Evolutionary conservation across 1,284 basidiomycete genomes (phyloP).

Genomic region (Melampsora americana): DNA sequence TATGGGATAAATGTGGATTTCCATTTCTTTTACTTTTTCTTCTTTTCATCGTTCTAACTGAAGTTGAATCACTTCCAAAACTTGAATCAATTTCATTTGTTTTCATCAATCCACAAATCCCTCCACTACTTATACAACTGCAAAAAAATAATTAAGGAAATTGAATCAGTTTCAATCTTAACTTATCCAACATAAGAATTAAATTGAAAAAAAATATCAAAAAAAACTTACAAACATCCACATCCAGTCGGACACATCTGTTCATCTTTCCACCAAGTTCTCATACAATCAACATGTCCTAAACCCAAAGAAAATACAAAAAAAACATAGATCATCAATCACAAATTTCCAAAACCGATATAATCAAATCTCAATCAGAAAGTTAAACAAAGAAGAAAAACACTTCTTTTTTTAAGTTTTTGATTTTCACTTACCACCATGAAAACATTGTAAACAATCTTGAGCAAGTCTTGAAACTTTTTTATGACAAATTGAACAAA

Average conservation of each 20-base stretch:
- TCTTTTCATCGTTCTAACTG: slow-evolving; percentile 4
- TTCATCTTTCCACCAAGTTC: slow-evolving; percentile 21
- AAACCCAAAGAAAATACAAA: neutral
- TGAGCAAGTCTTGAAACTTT: slow-evolving; percentile 16
- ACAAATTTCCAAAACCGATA: too few species aligned
- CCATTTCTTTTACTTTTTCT: neutral
- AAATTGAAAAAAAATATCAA: neutral
- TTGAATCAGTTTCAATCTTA: neutral
- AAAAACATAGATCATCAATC: too few species aligned
- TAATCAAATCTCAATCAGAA: too few species aligned
- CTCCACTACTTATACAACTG: neutral
- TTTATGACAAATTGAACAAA: slow-evolving; percentile 35
- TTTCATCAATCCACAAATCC: neutral
- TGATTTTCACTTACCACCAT: slow-evolving; percentile 19
- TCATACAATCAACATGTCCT: slow-evolving; percentile 37
- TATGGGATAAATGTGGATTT: neutral
- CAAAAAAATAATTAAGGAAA: neutral
- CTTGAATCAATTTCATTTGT: neutral
- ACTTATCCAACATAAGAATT: too few species aligned
- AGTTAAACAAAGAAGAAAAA: too few species aligned
- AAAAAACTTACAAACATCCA: slow-evolving; percentile 36
- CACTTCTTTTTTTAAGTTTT: too few species aligned
- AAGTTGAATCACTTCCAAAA: slow-evolving; percentile 11
- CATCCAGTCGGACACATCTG: slow-evolving; percentile 29
- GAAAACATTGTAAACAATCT: slow-evolving; percentile 34